A percentile compares a stretch with the other conserved stretches of the same genome.
phyloP scores from a whole-genome alignment of 257 asterid species.

The Nicotiana paniculata region DNA sequence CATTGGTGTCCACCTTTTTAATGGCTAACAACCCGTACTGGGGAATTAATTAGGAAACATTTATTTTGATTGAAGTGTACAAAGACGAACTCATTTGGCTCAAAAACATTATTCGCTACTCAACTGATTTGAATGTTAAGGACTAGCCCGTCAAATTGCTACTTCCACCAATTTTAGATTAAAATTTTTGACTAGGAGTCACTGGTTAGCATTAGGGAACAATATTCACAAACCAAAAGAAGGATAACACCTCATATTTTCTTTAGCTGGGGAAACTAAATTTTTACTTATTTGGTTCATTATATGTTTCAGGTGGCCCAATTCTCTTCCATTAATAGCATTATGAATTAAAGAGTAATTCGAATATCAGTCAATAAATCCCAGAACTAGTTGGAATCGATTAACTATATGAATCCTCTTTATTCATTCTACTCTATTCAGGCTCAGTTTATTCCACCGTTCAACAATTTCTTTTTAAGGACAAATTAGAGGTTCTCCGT shows the following conservation, averaged over 20 bases:
- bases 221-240: neutral
- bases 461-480: neutral
- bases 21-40: neutral
- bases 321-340: neutral
- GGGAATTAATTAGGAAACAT: neutral
- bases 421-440: neutral
- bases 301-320: neutral
- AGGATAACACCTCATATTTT: neutral
- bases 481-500: neutral
- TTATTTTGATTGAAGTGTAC: neutral
- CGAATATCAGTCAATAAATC: neutral
- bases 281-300: neutral
- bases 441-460: neutral
- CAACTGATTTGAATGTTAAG: neutral
- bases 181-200: neutral
- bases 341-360: neutral
- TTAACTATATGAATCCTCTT: neutral
- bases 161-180: neutral
- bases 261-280: neutral
- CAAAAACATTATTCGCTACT: neutral
- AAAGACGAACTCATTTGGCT: neutral
- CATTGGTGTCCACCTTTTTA: neutral
- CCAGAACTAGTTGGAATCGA: neutral
- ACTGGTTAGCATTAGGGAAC: neutral
- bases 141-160: neutral